Percentiles rank a stretch among this genome's conserved stretches.
phyloP scores from a whole-genome alignment of 495 filamentous ascomycete species.

The Neurospora sp. region DNA sequence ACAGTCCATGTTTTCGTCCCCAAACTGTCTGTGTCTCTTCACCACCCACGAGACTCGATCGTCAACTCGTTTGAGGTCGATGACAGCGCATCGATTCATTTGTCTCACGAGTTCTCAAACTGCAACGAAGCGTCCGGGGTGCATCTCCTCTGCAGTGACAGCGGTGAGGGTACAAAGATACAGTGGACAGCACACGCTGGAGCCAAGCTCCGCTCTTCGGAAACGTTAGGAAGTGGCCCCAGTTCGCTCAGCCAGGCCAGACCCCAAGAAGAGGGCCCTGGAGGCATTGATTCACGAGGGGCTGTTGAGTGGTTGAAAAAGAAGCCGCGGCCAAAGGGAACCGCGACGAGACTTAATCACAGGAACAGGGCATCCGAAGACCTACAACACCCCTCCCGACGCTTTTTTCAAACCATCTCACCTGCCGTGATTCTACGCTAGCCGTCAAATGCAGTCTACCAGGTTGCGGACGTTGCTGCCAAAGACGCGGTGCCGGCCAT shows the following conservation, averaged over 20 bases:
- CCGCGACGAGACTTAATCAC: neutral
- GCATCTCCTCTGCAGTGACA: neutral
- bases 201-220: neutral
- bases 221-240: neutral
- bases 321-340: slow-evolving; percentile 10
- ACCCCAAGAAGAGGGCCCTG: neutral
- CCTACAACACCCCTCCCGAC: slow-evolving; percentile 2
- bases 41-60: neutral
- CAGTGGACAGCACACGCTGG: neutral
- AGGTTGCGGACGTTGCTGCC: neutral
- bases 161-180: neutral
- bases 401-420: slow-evolving; percentile 2
- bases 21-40: neutral
- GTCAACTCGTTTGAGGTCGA: neutral
- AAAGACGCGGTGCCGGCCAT: slow-evolving; percentile 4
- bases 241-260: neutral
- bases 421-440: neutral
- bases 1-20: too few relatives aligned
- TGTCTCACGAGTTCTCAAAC: neutral
- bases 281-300: neutral
- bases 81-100: neutral
- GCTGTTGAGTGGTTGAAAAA: neutral
- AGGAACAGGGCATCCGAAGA: slow-evolving; percentile 9
- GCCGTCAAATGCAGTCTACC: neutral
- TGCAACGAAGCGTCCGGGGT: neutral